Evolutionary conservation across 768 basidiomycete genomes (phyloP), one percentile per base, ranked within the genome.

Genomic region (Gelatoporia subvermispora): DNA sequence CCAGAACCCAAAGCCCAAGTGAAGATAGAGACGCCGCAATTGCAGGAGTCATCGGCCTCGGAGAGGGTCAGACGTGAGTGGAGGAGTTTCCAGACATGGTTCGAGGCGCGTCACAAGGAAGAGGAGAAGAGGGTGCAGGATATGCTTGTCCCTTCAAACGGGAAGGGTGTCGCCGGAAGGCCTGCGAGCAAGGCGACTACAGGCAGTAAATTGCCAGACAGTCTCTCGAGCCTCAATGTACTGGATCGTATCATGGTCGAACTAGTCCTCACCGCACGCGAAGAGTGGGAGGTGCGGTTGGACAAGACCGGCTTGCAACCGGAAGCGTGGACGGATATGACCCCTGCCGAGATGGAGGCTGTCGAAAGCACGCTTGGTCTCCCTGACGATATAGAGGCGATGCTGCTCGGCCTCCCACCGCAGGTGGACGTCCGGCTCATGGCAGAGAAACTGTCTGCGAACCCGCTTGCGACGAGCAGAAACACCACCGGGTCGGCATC

Each of bases 1-100:
- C 73, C 13, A 63, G 69, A 10, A 61, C 55, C 2, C 60, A 65
- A n/a, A 70, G 81, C 47, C 66, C 70, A 10, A 66, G 69, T 9
- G 74, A 84, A 54, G 61, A 74, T 44, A 66, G 65, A 16, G 76
- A 79, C 38, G 17, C 28, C 28, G 28, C 5, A 31, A 31, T 5
- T 13, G 28, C 28, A 13, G 28, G 28, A 31, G 28, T 5, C 13
- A 13, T 13, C 28, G 7, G 7, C 28, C 28, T 42, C 53, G 35
- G 53, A 51, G 35, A 42, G 42, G 11, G 53, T 54, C 7, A 49
- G 53, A 17, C 46, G 39, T 1, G 35, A 44, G 38, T 54, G 53
- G 53, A 20, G 17, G 22, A 39, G 48, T 7, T 54, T 54, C 44
- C 42, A 51, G 18, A 34, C 21, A 9, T 54, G 53, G 53, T 49